Evolutionary conservation across 192 early-diverging fungal species (phyloP).

Genomic region (Coemansia sp.): DNA sequence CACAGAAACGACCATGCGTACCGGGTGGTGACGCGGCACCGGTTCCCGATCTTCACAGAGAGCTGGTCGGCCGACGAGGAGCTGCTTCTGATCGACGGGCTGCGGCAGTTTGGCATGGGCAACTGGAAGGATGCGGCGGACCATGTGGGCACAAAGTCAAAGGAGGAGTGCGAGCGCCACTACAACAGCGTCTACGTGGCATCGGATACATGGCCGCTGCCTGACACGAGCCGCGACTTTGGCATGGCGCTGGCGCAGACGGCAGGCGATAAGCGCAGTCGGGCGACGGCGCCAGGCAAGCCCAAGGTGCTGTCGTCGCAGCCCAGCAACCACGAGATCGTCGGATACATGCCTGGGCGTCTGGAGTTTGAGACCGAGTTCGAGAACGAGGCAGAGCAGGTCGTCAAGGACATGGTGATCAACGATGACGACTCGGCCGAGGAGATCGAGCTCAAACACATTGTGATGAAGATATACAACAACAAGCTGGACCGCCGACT

Average conservation of each 20-base stretch:
- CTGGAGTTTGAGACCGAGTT: constrained; percentile 95
- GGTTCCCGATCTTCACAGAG: constrained; percentile 85
- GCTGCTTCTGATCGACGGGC: constrained; percentile 86
- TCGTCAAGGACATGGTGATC: constrained; percentile 95
- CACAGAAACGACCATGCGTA: constrained; percentile 89
- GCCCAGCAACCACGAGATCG: constrained; percentile 94
- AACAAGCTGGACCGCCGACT: constrained; percentile 75
- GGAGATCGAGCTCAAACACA: constrained; percentile 87
- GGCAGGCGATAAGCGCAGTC: constrained; percentile 15
- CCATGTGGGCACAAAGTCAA: constrained; percentile 88
- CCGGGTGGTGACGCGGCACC: constrained; percentile 69
- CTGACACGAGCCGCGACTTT: constrained; percentile 73
- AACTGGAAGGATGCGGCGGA: constrained; percentile 97
- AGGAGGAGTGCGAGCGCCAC: constrained; percentile 86
- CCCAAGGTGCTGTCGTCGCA: constrained; percentile 73
- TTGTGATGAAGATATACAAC: constrained; percentile 94
- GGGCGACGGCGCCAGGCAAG: constrained; percentile 32
- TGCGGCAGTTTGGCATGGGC: constrained; percentile 91
- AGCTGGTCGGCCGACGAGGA: constrained; percentile 98
- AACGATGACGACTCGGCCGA: constrained; percentile 82
- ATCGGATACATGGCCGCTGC: constrained; percentile 79
- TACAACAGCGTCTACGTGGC: constrained; percentile 84
- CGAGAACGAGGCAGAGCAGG: constrained; percentile 93
- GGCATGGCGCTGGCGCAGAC: constrained; percentile 47
- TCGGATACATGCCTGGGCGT: constrained; percentile 96